Evolutionary conservation across 805 yeast genomes (phyloP).

Genomic region (Huiozyma sinensis): DNA sequence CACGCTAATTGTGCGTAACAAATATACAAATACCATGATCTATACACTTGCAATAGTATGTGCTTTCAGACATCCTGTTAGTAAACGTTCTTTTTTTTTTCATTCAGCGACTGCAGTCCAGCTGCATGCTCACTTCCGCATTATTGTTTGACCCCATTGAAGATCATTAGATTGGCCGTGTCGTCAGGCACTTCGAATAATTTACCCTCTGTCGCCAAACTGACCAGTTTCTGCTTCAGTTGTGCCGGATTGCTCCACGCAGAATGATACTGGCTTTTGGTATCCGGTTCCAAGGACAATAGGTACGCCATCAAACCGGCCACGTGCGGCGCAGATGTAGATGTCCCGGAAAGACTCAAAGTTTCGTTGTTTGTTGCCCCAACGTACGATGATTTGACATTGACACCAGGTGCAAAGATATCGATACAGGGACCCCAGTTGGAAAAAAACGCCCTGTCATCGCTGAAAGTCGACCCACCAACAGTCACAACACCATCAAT

Average conservation of each 20-base stretch:
- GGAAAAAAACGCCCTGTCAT: slow-evolving; percentile 86
- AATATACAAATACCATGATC: too few relatives aligned
- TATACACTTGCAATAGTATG: too few relatives aligned
- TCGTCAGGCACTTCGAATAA: slow-evolving; percentile 55
- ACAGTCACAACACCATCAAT: slow-evolving; percentile 80
- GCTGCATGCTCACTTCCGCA: too few relatives aligned
- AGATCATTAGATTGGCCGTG: slow-evolving; percentile 67
- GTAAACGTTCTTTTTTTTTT: too few relatives aligned
- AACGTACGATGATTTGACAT: slow-evolving; percentile 71
- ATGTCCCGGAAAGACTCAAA: slow-evolving; percentile 82
- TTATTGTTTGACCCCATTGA: slow-evolving; percentile 44
- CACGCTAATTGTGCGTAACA: too few relatives aligned
- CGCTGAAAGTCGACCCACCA: slow-evolving; percentile 85
- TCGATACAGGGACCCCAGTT: slow-evolving; percentile 94
- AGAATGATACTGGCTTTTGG: slow-evolving; percentile 54
- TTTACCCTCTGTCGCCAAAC: slow-evolving; percentile 50
- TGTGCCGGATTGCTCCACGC: slow-evolving; percentile 49
- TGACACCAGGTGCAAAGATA: slow-evolving; percentile 91
- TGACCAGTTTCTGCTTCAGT: slow-evolving; percentile 61
- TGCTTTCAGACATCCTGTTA: too few relatives aligned
- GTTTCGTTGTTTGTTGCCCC: slow-evolving; percentile 58
- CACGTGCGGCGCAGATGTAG: slow-evolving; percentile 98
- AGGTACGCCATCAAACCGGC: slow-evolving; percentile 84
- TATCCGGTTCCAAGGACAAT: slow-evolving; percentile 70
- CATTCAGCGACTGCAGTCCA: too few relatives aligned